Base-by-base conservation (phyloP, 1,284 basidiomycete genomes). In the Cystobasidium pallidum region DNA sequence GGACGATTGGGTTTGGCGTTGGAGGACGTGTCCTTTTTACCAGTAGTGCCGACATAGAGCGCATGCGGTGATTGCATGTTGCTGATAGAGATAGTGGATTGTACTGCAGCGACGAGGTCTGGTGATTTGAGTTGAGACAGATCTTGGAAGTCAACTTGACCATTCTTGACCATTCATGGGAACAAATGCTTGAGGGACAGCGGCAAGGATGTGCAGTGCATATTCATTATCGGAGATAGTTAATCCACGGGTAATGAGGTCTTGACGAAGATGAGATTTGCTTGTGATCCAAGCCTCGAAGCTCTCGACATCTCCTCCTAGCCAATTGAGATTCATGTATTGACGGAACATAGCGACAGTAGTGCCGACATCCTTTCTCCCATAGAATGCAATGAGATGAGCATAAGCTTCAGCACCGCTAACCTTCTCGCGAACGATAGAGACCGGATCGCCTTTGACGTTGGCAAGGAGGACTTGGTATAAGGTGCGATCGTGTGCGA, bases 151-250 rank as follows among this genome's bases (percentile, higher is more conserved):
- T 61, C 58, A 21, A 61, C 58, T 32, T 32, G 24, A 10, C 58
- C 58, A 41, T 39, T 61, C 58, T 32, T 32, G 24, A 10, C 58
- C 58, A 41, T 39, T 61, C 58, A 61, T 61, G 3, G 58, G 58
- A 21, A 61, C 24, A 43, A 10, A 39, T 7, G 24, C 32, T 41
- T 61, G 58, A 36, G 58, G 58, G 7, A 61, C 30, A 6, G 28
- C 30, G 4, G 36, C 28, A 4, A 43, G 30, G 3, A 61, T 19
- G 39, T 61, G 58, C 3, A 61, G 58, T 36, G 58, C 58, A 43
- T 61, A 61, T 39, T 61, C 32, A 30, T 61, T 61, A 21, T 61
- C 58, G 30, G 32, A 26, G 32, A 61, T 43, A 7, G 7, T 61
- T 28, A 34, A 13, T 13, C 58, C 58, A 13, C 58, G 58, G 30